These are phyloP conservation scores for Nepenthes mirabilis DNA, from an alignment of 148 eudicot genomes.

Conservation along the genomic window DNA sequence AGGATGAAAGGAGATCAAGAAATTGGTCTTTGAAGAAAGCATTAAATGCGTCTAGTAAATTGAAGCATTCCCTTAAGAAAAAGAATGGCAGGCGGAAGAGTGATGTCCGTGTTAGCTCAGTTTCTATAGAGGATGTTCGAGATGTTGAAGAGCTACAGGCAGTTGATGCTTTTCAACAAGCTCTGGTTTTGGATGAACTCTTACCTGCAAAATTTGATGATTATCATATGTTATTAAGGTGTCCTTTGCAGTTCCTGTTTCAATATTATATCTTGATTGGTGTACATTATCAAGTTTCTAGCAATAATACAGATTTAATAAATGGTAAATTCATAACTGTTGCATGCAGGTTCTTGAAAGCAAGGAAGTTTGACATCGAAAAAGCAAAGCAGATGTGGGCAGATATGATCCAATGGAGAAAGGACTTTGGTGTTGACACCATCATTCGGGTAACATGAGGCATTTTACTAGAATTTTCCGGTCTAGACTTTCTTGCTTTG, in stretches of 20 bases:
- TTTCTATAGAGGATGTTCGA: slow-evolving; percentile 46
- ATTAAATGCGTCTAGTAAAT: slow-evolving; percentile 43
- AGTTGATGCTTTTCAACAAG: slow-evolving; percentile 49
- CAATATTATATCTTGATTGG: background rate
- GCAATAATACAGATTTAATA: background rate
- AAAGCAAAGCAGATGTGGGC: slow-evolving; percentile 69
- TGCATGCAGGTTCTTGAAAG: slow-evolving; percentile 49
- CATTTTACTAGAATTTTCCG: background rate
- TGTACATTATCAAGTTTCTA: background rate
- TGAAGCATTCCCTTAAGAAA: slow-evolving; percentile 52
- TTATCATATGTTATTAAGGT: slow-evolving; percentile 58
- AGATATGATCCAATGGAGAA: slow-evolving; percentile 70
- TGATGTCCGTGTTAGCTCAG: slow-evolving; percentile 40
- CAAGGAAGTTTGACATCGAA: slow-evolving; percentile 61
- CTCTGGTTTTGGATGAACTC: slow-evolving; percentile 36
- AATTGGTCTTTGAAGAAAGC: slow-evolving; percentile 53
- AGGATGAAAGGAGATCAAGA: slow-evolving; percentile 51
- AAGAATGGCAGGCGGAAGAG: slow-evolving; percentile 36
- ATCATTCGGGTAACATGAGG: slow-evolving; percentile 27
- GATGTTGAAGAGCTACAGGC: slow-evolving; percentile 45
- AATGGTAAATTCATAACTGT: background rate
- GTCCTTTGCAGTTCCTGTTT: slow-evolving; percentile 1
- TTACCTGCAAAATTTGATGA: slow-evolving; percentile 45
- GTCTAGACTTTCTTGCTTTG: background rate
- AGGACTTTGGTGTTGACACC: slow-evolving; percentile 58